phyloP scores from a whole-genome alignment of 78 protist genomes.

The Dictyostelium purpureum region DNA sequence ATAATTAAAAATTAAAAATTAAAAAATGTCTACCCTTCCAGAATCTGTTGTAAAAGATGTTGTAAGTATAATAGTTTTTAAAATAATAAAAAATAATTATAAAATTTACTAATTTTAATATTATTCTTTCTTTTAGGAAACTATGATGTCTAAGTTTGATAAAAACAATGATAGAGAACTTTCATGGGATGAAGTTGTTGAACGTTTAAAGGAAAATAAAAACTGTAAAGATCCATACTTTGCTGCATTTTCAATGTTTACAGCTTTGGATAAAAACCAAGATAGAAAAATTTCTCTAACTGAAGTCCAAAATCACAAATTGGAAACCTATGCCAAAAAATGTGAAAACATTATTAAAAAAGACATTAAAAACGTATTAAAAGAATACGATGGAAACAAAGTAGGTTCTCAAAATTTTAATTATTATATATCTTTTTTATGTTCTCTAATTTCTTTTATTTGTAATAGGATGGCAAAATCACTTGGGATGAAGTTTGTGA shows the following conservation, averaged over 20 bases:
- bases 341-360: not conserved
- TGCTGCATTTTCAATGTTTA: not conserved
- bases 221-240: not conserved
- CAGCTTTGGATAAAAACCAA: not conserved
- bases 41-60: too few species aligned
- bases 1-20: too few species aligned
- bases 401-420: too few species aligned
- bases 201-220: not conserved
- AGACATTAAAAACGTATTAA: not conserved
- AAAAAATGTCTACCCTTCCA: too few species aligned
- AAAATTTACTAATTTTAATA: too few species aligned
- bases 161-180: not conserved
- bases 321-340: too few species aligned
- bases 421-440: too few species aligned
- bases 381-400: not conserved
- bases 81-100: too few species aligned
- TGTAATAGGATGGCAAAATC: not conserved
- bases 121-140: too few species aligned
- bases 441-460: too few species aligned
- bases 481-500: not conserved
- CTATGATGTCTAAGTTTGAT: not conserved
- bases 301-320: not conserved
- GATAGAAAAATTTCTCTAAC: not conserved
- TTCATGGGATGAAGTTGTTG: not conserved
- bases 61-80: too few species aligned